These are phyloP conservation scores for Coemansia nantahalensis DNA, from an alignment of 192 early-diverging fungal species.

Conservation along the genomic window DNA sequence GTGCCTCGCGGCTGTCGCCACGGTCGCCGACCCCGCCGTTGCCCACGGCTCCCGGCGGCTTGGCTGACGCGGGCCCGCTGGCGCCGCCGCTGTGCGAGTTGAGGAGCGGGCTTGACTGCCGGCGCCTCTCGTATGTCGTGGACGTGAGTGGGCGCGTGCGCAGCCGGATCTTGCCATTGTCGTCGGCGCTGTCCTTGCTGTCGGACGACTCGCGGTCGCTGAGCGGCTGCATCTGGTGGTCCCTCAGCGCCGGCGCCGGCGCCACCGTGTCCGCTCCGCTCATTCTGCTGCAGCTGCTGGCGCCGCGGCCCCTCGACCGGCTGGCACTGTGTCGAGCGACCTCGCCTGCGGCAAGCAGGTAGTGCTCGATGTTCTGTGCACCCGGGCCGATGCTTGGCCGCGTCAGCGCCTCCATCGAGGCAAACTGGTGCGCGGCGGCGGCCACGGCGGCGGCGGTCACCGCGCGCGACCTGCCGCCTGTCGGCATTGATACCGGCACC, in stretches of 20 bases:
- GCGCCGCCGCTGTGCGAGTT: slow-evolving; percentile 5
- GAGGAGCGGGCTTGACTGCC: slow-evolving; percentile 17
- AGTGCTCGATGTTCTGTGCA: neutral
- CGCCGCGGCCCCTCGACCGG: slow-evolving; percentile 2
- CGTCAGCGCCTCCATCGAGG: slow-evolving; percentile 10
- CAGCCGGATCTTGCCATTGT: slow-evolving; percentile 29
- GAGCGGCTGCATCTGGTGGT: too few species aligned
- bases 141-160: slow-evolving; percentile 48
- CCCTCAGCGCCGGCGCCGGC: neutral
- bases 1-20: too few species aligned
- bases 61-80: too few species aligned
- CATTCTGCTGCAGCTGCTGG: slow-evolving; percentile 12
- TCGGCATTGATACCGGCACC: neutral
- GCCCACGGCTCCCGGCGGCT: neutral
- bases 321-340: too few species aligned
- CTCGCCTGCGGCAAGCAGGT: too few species aligned
- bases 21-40: neutral
- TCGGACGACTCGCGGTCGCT: too few species aligned
- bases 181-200: slow-evolving; percentile 3
- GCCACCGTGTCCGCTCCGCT: neutral
- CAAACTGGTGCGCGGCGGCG: slow-evolving; percentile 30
- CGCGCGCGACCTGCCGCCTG: slow-evolving; percentile 16
- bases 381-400: neutral
- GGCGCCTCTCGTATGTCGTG: slow-evolving; percentile 13
- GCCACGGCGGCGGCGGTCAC: slow-evolving; percentile 26